phyloP scores from a whole-genome alignment of 345 rosid species.

The Aurinia saxatilis region DNA sequence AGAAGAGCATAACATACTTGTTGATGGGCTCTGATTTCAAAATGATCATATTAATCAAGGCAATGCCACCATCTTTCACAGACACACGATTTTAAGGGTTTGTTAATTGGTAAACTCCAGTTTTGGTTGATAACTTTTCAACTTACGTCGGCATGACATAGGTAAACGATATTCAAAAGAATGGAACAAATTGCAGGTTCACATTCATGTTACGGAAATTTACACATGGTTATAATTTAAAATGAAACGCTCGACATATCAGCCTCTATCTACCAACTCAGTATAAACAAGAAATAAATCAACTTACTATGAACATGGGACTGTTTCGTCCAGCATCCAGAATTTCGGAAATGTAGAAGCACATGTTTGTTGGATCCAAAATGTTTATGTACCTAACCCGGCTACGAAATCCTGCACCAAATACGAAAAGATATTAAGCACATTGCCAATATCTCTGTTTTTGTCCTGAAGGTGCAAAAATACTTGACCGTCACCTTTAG shows the following conservation, averaged over 20 bases:
- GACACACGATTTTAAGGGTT: background rate
- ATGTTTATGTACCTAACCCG: constrained; percentile 74
- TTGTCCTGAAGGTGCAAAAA: constrained; percentile 1
- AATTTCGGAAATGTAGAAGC: constrained; percentile 85
- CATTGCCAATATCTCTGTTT: background rate
- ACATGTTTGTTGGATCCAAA: constrained; percentile 72
- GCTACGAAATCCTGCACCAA: constrained; percentile 84
- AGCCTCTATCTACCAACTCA: constrained; percentile 2
- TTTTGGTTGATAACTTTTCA: background rate
- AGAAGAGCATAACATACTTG: constrained; percentile 10
- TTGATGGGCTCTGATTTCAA: background rate
- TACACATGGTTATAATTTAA: background rate
- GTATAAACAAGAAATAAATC: background rate
- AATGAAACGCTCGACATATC: constrained; percentile 1
- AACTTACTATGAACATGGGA: constrained; percentile 78
- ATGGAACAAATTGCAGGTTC: background rate
- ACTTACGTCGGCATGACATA: background rate
- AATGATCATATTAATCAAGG: background rate
- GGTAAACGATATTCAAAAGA: background rate
- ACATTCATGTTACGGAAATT: background rate
- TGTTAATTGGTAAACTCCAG: background rate
- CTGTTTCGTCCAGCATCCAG: constrained; percentile 60
- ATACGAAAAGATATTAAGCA: constrained; percentile 7
- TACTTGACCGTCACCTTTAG: constrained; percentile 53
- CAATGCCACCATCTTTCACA: background rate